A percentile compares a stretch with the other conserved stretches of the same genome.
Evolutionary conservation across 1,284 basidiomycete genomes (phyloP).

Genomic region (Ceratobasidium sp.): DNA sequence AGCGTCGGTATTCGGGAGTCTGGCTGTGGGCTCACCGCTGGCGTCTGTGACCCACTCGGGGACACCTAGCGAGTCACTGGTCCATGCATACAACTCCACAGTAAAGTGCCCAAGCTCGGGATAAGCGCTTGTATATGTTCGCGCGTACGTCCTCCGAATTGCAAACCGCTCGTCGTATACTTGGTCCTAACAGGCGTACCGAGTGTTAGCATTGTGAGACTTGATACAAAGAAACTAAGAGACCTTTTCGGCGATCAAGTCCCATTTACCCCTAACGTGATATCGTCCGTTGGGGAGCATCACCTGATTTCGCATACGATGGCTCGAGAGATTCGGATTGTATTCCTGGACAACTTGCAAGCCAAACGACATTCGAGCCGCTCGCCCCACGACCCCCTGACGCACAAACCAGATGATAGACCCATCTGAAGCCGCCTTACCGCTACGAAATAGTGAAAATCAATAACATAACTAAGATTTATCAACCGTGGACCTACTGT

Average conservation of each 20-base stretch:
- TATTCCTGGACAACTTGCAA: background rate
- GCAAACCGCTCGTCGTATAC: background rate
- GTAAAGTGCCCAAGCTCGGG: background rate
- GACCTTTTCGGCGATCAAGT: constrained; percentile 3
- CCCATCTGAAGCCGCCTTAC: constrained; percentile 12
- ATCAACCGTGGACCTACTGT: background rate
- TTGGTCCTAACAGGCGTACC: background rate
- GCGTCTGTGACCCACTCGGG: too few relatives aligned
- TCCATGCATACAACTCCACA: too few relatives aligned
- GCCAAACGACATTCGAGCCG: too few relatives aligned
- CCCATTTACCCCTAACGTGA: background rate
- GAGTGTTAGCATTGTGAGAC: background rate
- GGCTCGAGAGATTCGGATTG: background rate
- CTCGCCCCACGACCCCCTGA: constrained; percentile 12
- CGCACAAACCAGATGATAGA: constrained; percentile 12
- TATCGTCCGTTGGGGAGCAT: background rate
- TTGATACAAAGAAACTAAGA: background rate
- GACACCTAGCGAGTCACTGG: too few relatives aligned
- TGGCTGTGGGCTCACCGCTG: too few relatives aligned
- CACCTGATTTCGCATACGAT: background rate
- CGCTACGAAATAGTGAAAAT: background rate
- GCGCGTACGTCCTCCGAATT: background rate
- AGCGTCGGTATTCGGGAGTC: too few relatives aligned
- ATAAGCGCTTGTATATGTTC: background rate
- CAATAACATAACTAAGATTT: background rate